phyloP scores from a whole-genome alignment of 2,329 filamentous ascomycete genomes.

The Simplicillium aogashimaense region DNA sequence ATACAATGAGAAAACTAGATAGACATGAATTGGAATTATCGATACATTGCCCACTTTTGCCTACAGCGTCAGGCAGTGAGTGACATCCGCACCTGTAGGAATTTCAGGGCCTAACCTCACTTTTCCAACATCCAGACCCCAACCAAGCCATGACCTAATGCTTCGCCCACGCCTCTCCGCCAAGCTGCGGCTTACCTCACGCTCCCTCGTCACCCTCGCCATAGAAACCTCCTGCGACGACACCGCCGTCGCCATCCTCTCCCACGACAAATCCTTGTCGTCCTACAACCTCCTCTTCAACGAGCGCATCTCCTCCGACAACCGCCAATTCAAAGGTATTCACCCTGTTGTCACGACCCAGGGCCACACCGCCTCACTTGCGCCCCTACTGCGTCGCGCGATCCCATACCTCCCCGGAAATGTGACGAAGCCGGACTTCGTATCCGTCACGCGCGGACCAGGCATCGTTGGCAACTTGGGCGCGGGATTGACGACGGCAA shows the following conservation, averaged over 20 bases:
- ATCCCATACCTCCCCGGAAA: constrained; percentile 37
- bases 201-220: constrained; percentile 48
- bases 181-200: constrained; percentile 4
- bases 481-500: constrained; percentile 73
- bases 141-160: background rate
- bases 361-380: constrained; percentile 65
- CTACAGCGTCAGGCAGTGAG: too few relatives aligned
- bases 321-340: constrained; percentile 64
- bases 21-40: too few relatives aligned
- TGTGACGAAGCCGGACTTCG: constrained; percentile 53
- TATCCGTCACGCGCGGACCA: constrained; percentile 84
- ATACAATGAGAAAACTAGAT: too few relatives aligned
- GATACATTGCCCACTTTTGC: too few relatives aligned
- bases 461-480: constrained; percentile 76
- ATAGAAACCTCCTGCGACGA: constrained; percentile 90
- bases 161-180: background rate
- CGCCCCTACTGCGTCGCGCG: constrained; percentile 56
- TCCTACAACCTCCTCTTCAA: constrained; percentile 63
- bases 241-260: constrained; percentile 77
- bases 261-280: constrained; percentile 31
- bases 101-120: too few relatives aligned
- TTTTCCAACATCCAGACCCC: background rate
- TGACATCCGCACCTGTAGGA: too few relatives aligned
- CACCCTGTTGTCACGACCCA: constrained; percentile 66
- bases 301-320: constrained; percentile 72